phyloP scores from a whole-genome alignment of 495 filamentous ascomycete genomes.

The Penicillium canescens region DNA sequence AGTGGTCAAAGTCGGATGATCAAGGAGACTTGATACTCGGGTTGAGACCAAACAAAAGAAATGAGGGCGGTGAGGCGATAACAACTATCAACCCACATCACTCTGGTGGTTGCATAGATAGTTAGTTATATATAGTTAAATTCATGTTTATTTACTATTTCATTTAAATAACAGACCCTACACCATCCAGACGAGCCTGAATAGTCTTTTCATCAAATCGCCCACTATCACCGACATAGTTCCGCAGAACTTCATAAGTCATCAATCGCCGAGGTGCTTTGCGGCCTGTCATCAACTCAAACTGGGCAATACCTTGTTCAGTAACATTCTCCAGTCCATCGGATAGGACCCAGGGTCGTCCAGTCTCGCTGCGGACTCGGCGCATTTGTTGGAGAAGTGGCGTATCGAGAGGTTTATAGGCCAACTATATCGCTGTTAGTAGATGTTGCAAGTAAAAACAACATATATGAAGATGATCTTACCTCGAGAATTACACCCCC shows the following conservation, averaged over 20 bases:
- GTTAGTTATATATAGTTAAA: no score
- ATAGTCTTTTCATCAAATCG: slow-evolving; percentile 47
- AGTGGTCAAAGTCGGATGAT: neutral
- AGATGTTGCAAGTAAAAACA: slow-evolving; percentile 2
- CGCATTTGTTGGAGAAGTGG: slow-evolving; percentile 68
- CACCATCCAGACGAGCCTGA: slow-evolving; percentile 37
- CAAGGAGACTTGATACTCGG: neutral
- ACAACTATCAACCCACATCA: neutral
- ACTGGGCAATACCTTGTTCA: slow-evolving; percentile 82
- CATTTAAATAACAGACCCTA: slow-evolving; percentile 7
- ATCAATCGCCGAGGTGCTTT: slow-evolving; percentile 74
- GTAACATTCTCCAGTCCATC: slow-evolving; percentile 77
- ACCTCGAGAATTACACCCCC: slow-evolving; percentile 81
- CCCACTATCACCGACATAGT: slow-evolving; percentile 44
- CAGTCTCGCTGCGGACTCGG: slow-evolving; percentile 55
- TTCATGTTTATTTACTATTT: neutral
- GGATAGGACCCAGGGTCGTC: slow-evolving; percentile 72
- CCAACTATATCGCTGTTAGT: slow-evolving; percentile 48
- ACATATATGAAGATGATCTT: slow-evolving; percentile 10
- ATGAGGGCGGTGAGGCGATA: slow-evolving; percentile 8
- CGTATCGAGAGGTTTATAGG: slow-evolving; percentile 73
- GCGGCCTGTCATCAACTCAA: slow-evolving; percentile 81
- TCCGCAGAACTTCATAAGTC: slow-evolving; percentile 64
- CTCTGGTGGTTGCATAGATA: neutral
- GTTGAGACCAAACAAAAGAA: slow-evolving; percentile 5